Evolutionary conservation across 176 grass and related monocot species (phyloP), one percentile per base, ranked within the genome.

Genomic region (Themeda triandra): DNA sequence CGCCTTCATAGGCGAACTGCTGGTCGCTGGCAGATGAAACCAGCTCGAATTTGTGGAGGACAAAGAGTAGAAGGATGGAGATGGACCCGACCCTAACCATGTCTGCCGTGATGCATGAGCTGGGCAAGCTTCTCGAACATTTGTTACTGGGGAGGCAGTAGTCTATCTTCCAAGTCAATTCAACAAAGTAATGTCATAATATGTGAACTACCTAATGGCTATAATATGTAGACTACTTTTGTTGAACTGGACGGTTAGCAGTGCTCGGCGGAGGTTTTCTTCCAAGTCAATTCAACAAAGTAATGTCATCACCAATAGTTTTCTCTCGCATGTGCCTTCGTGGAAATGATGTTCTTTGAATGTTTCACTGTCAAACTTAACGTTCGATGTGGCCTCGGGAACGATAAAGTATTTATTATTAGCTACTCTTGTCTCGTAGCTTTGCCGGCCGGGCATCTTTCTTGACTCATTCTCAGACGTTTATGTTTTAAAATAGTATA

Each of bases 1-100:
- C n/a, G n/a, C 88, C 88, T 72, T 87, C 81, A 35, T 79, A 90
- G 24, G 69, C 5, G 4, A 90, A 56, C 36, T 58, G 78, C 21
- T 42, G 19, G 36, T 49, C 30, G 36, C 2, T 68, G 54, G 63
- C 63, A 59, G 82, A 66, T 51, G 82, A 77, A 62, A 76, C 72
- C 41, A 23, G 71, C 54, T 48, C 48, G 31, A 67, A 25, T 75
- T 14, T 33, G 56, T 65, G 41, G 44, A 76, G 62, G 63, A 40
- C 24, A 42, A 29, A 2, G 83, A 78, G 46, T 44, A 59, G 17
- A 32, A 85, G 73, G 63, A 56, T 76, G 71, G n/a, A 66, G 60
- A 76, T 76, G 32, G 44, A 24, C 82, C 42, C 54, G 82, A 76
- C 60, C 1, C 37, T 76, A 75, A 15, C 44, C 82, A 84, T 84